Evolutionary conservation across 1,139 yeast species (phyloP).

Genomic region (Pichia inconspicua): DNA sequence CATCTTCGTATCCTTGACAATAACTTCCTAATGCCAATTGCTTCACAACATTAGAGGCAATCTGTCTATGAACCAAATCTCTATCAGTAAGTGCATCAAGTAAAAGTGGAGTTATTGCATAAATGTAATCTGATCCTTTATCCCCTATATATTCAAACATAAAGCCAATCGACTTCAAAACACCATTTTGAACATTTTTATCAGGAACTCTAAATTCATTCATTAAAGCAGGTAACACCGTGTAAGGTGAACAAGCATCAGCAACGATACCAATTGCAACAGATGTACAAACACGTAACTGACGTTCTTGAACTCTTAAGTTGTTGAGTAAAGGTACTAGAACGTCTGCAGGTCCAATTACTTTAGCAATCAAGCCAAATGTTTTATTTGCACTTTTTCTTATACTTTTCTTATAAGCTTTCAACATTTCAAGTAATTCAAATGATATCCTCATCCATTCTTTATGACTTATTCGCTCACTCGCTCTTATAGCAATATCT

Average conservation of each 20-base stretch:
- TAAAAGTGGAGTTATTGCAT: conserved; percentile 69
- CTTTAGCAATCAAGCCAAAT: conserved; percentile 84
- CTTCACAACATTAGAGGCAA: conserved; percentile 82
- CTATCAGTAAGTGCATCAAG: conserved; percentile 90
- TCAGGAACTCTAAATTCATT: conserved; percentile 93
- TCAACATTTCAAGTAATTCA: conserved; percentile 82
- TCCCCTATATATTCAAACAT: conserved; percentile 89
- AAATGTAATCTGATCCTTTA: conserved; percentile 73
- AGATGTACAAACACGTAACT: conserved; percentile 92
- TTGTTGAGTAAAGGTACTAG: conserved; percentile 78
- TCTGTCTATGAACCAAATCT: conserved; percentile 90
- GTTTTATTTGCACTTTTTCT: conserved; percentile 84
- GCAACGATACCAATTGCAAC: conserved; percentile 98
- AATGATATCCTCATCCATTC: conserved; percentile 98
- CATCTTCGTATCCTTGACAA: conserved; percentile 71
- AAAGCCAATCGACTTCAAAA: conserved; percentile 84
- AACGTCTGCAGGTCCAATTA: conserved; percentile 96
- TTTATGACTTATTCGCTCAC: conserved; percentile 79
- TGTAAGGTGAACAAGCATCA: conserved; percentile 85
- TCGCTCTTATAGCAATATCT: conserved; percentile 71
- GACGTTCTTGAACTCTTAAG: conserved; percentile 89
- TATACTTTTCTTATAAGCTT: conserved; percentile 72
- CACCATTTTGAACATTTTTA: conserved; percentile 91
- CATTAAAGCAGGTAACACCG: conserved; percentile 94
- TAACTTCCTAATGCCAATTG: conserved; percentile 75